Conservation (phyloP, 345 rosid species). For the Populus nigra region DNA sequence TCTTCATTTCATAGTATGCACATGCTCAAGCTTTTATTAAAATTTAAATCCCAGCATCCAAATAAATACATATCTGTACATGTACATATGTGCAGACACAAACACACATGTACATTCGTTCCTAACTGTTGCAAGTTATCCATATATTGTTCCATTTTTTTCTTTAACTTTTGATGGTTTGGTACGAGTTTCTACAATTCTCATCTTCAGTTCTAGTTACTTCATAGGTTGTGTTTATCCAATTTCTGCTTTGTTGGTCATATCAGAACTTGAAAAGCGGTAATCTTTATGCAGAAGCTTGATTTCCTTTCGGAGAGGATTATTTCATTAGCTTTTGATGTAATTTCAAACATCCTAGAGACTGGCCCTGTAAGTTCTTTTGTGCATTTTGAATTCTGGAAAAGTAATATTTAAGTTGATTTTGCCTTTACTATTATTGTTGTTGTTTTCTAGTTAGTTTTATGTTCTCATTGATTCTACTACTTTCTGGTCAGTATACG, state of each 20-base stretch:
- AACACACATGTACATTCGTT: background rate
- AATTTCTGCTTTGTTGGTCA: constrained; percentile 14
- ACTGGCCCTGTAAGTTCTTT: constrained; percentile 70
- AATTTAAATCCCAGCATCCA: too few species aligned
- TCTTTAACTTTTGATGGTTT: background rate
- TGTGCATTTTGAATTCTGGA: background rate
- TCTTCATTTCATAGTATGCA: too few species aligned
- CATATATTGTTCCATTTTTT: background rate
- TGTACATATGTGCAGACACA: background rate
- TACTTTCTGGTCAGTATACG: constrained; percentile 5
- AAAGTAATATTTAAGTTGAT: background rate
- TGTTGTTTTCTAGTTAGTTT: background rate
- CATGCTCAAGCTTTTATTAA: too few species aligned
- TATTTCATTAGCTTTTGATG: constrained; percentile 72
- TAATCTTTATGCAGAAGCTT: constrained; percentile 54
- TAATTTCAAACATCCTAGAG: constrained; percentile 73
- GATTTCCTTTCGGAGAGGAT: constrained; percentile 65
- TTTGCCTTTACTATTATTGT: background rate
- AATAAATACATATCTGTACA: background rate
- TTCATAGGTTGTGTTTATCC: constrained; percentile 13
- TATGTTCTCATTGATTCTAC: background rate
- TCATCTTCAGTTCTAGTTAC: background rate
- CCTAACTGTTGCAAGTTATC: too few species aligned
- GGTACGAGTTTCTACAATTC: background rate
- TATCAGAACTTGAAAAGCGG: constrained; percentile 1